Base-by-base conservation (phyloP, 2,329 filamentous ascomycete species). In the Aspergillus transmontanensis region DNA sequence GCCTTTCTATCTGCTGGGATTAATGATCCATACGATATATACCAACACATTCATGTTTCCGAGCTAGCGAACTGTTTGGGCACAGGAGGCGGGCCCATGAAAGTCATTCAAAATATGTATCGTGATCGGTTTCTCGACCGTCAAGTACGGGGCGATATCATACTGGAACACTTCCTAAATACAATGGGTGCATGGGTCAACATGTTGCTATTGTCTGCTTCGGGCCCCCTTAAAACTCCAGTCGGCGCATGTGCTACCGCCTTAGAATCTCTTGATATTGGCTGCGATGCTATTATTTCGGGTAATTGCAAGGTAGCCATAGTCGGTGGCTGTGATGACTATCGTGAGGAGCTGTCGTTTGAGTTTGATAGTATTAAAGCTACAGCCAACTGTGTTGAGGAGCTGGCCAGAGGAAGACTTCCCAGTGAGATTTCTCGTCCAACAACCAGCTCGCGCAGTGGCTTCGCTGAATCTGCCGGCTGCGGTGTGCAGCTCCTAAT, bases 331-430 rank as follows among this genome's bases (percentile, higher is more conserved):
- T 97, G 97, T 73, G 94, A 98, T 82, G 94, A 98, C 81, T 96
- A 98, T 82, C 92, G 94, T 73, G 94, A 98, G 81, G 94, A 98
- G 82, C 94, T 94, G 58, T 97, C 94, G 1, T 97, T 96, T 75
- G 95, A 98, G 80, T 98, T 98, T 78, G 94, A 94, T 82, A 98
- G 97, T 84, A 98, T 98, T 93, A 95, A 96, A 81, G 95, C 95
- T 61, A 98, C 94, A 56, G 97, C 93, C 86, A 97, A 97, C 75
- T 93, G 93, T 32, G 90, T 96, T 63, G 93, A 97, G 69, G 94
- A 98, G 79, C 90, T 97, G 70, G 92, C 89, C 7, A 94, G 97
- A 73, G 94, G 94, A 56, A 91, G 94, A 68, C 97, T 93, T 51
- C 93, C 94, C 14, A 87, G 88, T 79, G 94, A 98, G 80, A 97